Evolutionary conservation across 208 protist species (phyloP).

Genomic region (Trypanosoma avium): DNA sequence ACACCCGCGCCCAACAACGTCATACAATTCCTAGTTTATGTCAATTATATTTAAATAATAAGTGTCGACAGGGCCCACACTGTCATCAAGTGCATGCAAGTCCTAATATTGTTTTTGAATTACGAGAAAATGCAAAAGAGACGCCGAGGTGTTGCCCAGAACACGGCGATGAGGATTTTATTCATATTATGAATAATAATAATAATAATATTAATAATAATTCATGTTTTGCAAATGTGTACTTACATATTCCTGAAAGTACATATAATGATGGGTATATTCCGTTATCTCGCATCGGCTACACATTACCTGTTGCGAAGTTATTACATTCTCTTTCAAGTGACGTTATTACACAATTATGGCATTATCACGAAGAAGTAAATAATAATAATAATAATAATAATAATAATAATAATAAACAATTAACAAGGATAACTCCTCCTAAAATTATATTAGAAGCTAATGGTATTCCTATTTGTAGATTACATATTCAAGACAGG

Average conservation of each 20-base stretch:
- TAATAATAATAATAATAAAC: too few species aligned
- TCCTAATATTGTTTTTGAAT: slow-evolving; percentile 41
- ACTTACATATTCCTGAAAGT: slow-evolving; percentile 8
- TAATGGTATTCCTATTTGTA: slow-evolving; percentile 35
- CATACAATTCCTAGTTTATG: slow-evolving; percentile 61
- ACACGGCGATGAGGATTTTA: slow-evolving; percentile 51
- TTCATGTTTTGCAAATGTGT: slow-evolving; percentile 14
- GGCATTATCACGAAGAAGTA: too few species aligned
- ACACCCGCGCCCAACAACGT: slow-evolving; percentile 23
- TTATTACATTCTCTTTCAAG: slow-evolving; percentile 36
- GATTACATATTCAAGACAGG: slow-evolving; percentile 55
- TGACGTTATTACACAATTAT: slow-evolving; percentile 27
- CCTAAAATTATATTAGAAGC: slow-evolving; percentile 1
- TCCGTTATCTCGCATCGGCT: slow-evolving; percentile 51
- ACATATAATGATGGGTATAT: slow-evolving; percentile 22
- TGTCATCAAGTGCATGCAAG: slow-evolving; percentile 81
- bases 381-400: too few species aligned
- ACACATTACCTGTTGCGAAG: slow-evolving; percentile 56
- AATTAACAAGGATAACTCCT: background rate
- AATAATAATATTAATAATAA: too few species aligned
- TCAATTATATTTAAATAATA: slow-evolving; percentile 57
- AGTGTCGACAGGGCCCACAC: slow-evolving; percentile 59
- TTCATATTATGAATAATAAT: background rate
- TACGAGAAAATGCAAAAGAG: slow-evolving; percentile 50
- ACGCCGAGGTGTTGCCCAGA: slow-evolving; percentile 65